Evolutionary conservation across 371 early-diverging fungal species (phyloP).

Genomic region (Thermomucor indicae-seudaticae): DNA sequence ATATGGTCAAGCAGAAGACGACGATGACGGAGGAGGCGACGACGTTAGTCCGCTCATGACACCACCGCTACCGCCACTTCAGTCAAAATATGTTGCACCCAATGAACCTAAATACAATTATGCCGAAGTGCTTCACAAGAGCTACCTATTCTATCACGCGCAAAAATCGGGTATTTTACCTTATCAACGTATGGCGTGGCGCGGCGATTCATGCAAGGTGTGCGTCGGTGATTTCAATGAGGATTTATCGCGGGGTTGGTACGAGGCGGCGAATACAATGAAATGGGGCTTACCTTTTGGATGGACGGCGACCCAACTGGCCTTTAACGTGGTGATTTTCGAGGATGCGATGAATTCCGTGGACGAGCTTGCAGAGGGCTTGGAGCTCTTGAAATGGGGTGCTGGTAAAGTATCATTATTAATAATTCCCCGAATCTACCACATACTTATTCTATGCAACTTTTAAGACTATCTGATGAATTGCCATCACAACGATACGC

Average conservation of each 20-base stretch:
- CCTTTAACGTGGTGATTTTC: conserved; percentile 50
- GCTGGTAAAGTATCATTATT: conserved; percentile 27
- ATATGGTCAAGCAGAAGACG: too few species aligned
- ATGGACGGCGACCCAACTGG: conserved; percentile 48
- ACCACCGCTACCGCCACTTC: conserved; percentile 26
- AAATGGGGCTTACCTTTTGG: conserved; percentile 58
- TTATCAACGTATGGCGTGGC: conserved; percentile 57
- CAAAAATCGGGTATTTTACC: conserved; percentile 53
- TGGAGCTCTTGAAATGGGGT: conserved; percentile 48
- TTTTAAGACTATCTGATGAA: conserved; percentile 44
- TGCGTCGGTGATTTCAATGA: conserved; percentile 53
- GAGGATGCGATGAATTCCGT: conserved; percentile 48
- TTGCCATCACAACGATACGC: conserved; percentile 46
- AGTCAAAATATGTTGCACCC: conserved; percentile 40
- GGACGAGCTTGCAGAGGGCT: conserved; percentile 49
- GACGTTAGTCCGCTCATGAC: conserved; percentile 27
- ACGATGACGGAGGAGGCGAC: conserved; percentile 10
- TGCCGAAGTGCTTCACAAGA: conserved; percentile 52
- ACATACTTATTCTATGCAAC: not conserved
- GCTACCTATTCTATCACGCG: conserved; percentile 50
- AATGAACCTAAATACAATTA: conserved; percentile 47
- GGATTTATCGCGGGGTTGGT: conserved; percentile 55
- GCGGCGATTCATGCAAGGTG: conserved; percentile 52
- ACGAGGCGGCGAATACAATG: conserved; percentile 64
- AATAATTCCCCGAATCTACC: not conserved